Percentiles rank a stretch among this genome's conserved stretches.
Conservation (phyloP, 805 yeast genomes). For the Komagataella ulmi region DNA sequence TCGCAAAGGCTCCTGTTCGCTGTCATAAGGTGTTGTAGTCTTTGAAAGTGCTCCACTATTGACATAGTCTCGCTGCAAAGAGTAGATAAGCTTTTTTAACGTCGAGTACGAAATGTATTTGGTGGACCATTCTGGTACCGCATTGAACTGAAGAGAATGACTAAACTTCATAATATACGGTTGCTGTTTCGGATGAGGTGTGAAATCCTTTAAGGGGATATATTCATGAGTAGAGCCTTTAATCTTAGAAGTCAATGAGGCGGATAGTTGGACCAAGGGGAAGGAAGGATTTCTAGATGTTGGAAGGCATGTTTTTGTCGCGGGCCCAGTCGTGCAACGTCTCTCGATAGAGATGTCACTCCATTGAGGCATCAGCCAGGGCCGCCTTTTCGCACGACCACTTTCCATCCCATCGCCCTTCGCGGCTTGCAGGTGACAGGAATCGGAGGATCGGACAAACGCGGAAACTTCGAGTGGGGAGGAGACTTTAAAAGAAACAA, state of each 20-base stretch:
- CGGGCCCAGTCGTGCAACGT: background rate
- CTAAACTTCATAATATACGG: conserved; percentile 68
- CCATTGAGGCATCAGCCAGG: no score
- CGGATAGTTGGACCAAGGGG: background rate
- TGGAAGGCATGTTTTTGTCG: background rate
- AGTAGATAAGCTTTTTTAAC: conserved; percentile 72
- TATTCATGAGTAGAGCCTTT: background rate
- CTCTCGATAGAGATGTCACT: no score
- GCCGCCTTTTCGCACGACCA: no score
- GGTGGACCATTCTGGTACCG: conserved; percentile 97
- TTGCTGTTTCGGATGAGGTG: background rate
- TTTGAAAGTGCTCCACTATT: conserved; percentile 14
- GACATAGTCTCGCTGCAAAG: conserved; percentile 54
- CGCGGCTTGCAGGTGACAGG: background rate
- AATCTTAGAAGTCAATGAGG: background rate
- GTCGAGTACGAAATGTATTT: conserved; percentile 84
- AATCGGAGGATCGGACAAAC: background rate
- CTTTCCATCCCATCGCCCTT: background rate
- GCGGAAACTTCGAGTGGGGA: background rate
- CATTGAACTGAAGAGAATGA: conserved; percentile 89
- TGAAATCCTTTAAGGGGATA: background rate
- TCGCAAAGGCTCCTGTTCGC: conserved; percentile 14
- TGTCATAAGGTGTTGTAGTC: conserved; percentile 9
- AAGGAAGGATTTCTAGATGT: background rate
- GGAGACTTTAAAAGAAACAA: background rate